phyloP scores from a whole-genome alignment of 768 basidiomycete genomes.

The Leccinum incarnatum region DNA sequence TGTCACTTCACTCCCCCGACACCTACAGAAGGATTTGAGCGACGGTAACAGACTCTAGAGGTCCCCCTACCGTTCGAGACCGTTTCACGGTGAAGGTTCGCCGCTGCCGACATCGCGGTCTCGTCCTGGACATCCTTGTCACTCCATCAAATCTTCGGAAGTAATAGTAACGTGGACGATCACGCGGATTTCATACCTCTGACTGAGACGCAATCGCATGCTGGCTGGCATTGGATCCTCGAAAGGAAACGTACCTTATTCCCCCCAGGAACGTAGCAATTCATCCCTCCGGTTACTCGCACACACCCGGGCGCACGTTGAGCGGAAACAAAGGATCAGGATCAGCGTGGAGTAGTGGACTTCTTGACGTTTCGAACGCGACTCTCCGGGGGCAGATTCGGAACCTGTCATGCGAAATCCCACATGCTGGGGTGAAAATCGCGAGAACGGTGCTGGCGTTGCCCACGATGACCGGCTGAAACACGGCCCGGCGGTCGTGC shows the following conservation, averaged over 20 bases:
- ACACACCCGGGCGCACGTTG: not conserved
- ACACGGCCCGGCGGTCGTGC: not conserved
- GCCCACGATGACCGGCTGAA: not conserved
- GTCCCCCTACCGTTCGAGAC: not conserved
- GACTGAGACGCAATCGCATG: conserved; percentile 9
- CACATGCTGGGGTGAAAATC: not conserved
- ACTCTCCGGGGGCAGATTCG: not conserved
- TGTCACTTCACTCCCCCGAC: not conserved
- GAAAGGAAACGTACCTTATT: not conserved
- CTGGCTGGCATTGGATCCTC: not conserved
- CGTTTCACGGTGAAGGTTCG: not conserved
- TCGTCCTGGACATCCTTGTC: not conserved
- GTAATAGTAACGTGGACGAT: not conserved
- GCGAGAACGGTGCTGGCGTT: not conserved
- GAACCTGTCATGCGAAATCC: not conserved
- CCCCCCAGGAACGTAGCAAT: not conserved
- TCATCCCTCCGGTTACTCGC: not conserved
- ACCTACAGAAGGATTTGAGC: not conserved
- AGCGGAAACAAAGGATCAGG: not conserved
- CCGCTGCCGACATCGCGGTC: not conserved
- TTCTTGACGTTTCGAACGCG: not conserved
- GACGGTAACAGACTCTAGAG: not conserved
- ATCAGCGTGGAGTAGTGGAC: not conserved
- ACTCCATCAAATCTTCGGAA: not conserved
- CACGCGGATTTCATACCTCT: not conserved